These are phyloP conservation scores for Neofusicoccum sp. DNA, from an alignment of 2,329 filamentous ascomycete species.

Conservation along the genomic window DNA sequence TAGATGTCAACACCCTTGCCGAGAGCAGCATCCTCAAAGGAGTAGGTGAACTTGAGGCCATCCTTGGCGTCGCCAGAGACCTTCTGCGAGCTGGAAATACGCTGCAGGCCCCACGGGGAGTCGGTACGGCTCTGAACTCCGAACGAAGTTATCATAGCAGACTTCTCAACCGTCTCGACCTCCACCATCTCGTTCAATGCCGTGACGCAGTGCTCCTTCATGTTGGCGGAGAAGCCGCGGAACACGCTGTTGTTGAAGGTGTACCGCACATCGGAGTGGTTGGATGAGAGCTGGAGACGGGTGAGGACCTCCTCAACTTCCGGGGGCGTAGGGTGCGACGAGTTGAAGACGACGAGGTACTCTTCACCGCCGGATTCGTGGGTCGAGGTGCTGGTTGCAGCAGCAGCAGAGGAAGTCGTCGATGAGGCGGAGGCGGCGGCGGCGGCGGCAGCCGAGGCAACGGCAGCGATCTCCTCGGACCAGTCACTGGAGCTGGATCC, in stretches of 20 bases:
- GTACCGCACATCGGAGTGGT: slow-evolving; percentile 42
- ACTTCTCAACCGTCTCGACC: slow-evolving; percentile 46
- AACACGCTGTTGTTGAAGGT: slow-evolving; percentile 46
- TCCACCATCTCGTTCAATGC: slow-evolving; percentile 44
- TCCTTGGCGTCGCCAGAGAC: slow-evolving; percentile 30
- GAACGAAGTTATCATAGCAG: slow-evolving; percentile 37
- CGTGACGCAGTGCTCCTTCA: slow-evolving; percentile 44
- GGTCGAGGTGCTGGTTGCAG: neutral
- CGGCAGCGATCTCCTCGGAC: neutral
- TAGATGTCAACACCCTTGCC: slow-evolving; percentile 52
- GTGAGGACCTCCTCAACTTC: slow-evolving; percentile 40
- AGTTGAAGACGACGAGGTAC: slow-evolving; percentile 43
- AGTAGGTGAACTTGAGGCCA: slow-evolving; percentile 47
- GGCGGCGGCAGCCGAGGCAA: neutral
- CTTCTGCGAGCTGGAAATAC: slow-evolving; percentile 42
- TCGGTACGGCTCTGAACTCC: slow-evolving; percentile 32
- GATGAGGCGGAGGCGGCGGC: neutral
- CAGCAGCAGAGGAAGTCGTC: neutral
- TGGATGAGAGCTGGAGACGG: slow-evolving; percentile 38
- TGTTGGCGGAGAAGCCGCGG: slow-evolving; percentile 43
- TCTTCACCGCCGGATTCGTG: slow-evolving; percentile 36
- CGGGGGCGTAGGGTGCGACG: slow-evolving; percentile 32
- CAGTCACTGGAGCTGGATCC: neutral
- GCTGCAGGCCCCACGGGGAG: slow-evolving; percentile 52
- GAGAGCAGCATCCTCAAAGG: slow-evolving; percentile 37